Conservation (phyloP, 129 eudicot genomes). For the Saposhnikovia divaricata region DNA sequence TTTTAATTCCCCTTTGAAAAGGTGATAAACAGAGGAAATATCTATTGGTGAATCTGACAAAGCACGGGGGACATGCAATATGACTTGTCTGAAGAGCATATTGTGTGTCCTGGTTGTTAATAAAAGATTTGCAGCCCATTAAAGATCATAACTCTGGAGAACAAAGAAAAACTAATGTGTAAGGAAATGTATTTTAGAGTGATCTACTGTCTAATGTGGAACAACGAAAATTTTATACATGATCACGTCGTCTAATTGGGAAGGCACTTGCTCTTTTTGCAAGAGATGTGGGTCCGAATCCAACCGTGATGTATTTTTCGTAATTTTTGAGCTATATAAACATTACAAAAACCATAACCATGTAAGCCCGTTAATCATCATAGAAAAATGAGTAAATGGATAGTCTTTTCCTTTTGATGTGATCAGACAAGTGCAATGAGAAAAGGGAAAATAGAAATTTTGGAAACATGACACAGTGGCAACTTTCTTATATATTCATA, state of each 20-base stretch:
- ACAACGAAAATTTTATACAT: not conserved
- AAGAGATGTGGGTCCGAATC: constrained; percentile 20
- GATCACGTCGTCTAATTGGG: constrained; percentile 15
- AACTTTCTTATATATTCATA: not conserved
- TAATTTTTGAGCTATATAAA: not conserved
- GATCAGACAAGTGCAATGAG: not conserved
- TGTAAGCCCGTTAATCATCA: not conserved
- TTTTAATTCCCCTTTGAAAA: not conserved
- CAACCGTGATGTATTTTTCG: constrained; percentile 8
- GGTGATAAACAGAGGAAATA: not conserved
- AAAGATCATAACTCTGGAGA: not conserved
- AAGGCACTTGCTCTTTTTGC: constrained; percentile 7
- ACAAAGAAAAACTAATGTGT: not conserved
- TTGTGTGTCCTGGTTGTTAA: not conserved
- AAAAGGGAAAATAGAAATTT: not conserved
- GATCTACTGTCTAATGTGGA: not conserved
- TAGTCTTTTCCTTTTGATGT: not conserved
- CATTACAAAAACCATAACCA: not conserved
- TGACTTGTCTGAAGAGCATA: not conserved
- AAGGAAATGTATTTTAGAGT: not conserved
- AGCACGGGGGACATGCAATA: not conserved
- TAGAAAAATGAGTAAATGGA: not conserved
- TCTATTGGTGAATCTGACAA: not conserved
- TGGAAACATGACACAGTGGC: not conserved
- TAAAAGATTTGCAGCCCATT: not conserved